A percentile compares a stretch with the other conserved stretches of the same genome.
These are phyloP conservation scores for Dactylonectria macrodidyma DNA, from an alignment of 2,329 filamentous ascomycete genomes.

Conservation along the genomic window DNA sequence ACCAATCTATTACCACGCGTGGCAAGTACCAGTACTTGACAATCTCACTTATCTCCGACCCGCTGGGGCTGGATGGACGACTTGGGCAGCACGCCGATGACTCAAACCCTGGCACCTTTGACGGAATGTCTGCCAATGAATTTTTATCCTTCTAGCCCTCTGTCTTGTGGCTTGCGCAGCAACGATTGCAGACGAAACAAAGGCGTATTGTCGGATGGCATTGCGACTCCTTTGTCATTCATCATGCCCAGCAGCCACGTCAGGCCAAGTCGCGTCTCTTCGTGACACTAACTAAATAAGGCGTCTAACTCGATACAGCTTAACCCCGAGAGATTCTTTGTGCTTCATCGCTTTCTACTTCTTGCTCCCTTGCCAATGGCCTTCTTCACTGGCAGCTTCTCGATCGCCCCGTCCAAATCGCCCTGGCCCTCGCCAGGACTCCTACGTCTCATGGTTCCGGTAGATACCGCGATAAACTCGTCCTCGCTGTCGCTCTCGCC, in stretches of 20 bases:
- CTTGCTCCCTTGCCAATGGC: slow-evolving; percentile 54
- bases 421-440: slow-evolving; percentile 83
- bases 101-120: slow-evolving; percentile 36
- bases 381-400: slow-evolving; percentile 58
- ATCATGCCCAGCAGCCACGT: slow-evolving; percentile 25
- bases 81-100: slow-evolving; percentile 42
- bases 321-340: slow-evolving; percentile 19
- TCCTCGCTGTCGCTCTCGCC: slow-evolving; percentile 97
- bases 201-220: slow-evolving; percentile 26
- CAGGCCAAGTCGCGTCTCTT: slow-evolving; percentile 13
- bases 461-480: slow-evolving; percentile 78
- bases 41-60: slow-evolving; percentile 19
- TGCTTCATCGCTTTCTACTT: slow-evolving; percentile 54
- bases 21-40: slow-evolving; percentile 39
- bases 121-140: slow-evolving; percentile 39
- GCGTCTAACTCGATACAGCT: slow-evolving; percentile 32
- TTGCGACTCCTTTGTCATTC: slow-evolving; percentile 24
- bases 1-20: background rate
- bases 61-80: slow-evolving; percentile 21
- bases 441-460: slow-evolving; percentile 88
- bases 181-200: slow-evolving; percentile 29
- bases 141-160: slow-evolving; percentile 9
- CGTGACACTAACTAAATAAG: slow-evolving; percentile 19
- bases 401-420: slow-evolving; percentile 68
- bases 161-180: slow-evolving; percentile 19